Conservation (phyloP, 192 early-diverging fungal species). For the Jimgerdemannia flammicorona region DNA sequence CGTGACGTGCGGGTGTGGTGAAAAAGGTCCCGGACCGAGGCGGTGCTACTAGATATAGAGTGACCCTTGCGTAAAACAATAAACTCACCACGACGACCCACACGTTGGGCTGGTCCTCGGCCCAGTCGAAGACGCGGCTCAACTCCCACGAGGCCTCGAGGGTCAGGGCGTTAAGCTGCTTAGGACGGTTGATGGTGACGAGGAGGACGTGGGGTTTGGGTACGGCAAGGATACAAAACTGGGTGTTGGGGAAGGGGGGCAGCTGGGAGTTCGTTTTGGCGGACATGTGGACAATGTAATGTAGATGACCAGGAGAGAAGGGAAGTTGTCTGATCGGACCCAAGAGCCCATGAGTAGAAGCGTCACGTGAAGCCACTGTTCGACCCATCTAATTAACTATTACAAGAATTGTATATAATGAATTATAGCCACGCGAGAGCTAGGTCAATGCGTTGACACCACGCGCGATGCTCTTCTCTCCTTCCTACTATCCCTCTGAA, state of each 20-base stretch:
- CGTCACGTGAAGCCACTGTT: no score
- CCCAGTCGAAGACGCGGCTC: slow-evolving; percentile 27
- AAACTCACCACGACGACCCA: slow-evolving; percentile 27
- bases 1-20: not conserved
- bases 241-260: slow-evolving; percentile 12
- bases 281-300: not conserved
- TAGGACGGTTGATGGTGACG: slow-evolving; percentile 33
- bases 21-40: not conserved
- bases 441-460: no score
- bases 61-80: no score
- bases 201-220: slow-evolving; percentile 22
- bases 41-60: no score
- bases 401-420: no score
- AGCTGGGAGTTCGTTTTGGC: not conserved
- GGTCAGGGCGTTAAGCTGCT: slow-evolving; percentile 27
- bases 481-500: no score
- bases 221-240: slow-evolving; percentile 15
- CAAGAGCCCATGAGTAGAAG: no score
- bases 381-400: no score
- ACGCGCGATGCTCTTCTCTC: not conserved
- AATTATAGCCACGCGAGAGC: no score
- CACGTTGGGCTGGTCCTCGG: slow-evolving; percentile 20
- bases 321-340: no score
- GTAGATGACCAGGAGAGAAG: not conserved
- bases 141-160: slow-evolving; percentile 23